phyloP scores from a whole-genome alignment of 768 basidiomycete genomes.

The Pleurotus citrinopileatus region DNA sequence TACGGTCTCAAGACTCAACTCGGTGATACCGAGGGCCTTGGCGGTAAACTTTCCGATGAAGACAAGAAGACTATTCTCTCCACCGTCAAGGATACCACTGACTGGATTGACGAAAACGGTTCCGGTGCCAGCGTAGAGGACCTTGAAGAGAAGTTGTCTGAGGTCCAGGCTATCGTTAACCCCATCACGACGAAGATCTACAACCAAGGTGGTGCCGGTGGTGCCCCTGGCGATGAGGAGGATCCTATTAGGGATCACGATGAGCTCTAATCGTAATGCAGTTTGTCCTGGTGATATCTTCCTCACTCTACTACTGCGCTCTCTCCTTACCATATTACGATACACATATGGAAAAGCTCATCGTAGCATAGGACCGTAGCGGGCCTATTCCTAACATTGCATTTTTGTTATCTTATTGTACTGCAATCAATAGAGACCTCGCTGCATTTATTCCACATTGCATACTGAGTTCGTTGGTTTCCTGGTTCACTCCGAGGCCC shows the following conservation, averaged over 20 bases:
- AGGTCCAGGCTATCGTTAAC: constrained; percentile 71
- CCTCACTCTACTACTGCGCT: too few relatives aligned
- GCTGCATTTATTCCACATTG: neutral
- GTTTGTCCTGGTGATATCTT: too few relatives aligned
- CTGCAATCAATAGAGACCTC: constrained; percentile 2
- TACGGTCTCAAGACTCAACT: constrained; percentile 88
- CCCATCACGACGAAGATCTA: constrained; percentile 89
- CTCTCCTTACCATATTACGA: too few relatives aligned
- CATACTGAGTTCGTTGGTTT: neutral
- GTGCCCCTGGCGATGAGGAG: constrained; percentile 30
- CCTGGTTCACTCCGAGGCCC: too few relatives aligned
- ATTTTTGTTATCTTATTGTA: constrained; percentile 9
- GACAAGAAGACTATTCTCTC: constrained; percentile 83
- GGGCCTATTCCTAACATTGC: neutral
- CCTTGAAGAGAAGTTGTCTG: constrained; percentile 86
- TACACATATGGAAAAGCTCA: constrained; percentile 8
- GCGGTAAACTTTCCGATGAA: constrained; percentile 78
- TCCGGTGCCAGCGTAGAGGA: constrained; percentile 78
- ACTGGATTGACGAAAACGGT: constrained; percentile 90
- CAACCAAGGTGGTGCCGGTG: constrained; percentile 33
- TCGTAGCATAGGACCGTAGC: too few relatives aligned
- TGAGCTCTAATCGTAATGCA: constrained; percentile 50
- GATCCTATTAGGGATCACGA: constrained; percentile 42
- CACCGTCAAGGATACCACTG: constrained; percentile 82
- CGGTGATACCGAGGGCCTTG: constrained; percentile 84